A percentile compares a stretch with the other conserved stretches of the same genome.
Evolutionary conservation across 345 rosid species (phyloP).

Genomic region (Gossypium anomalum): DNA sequence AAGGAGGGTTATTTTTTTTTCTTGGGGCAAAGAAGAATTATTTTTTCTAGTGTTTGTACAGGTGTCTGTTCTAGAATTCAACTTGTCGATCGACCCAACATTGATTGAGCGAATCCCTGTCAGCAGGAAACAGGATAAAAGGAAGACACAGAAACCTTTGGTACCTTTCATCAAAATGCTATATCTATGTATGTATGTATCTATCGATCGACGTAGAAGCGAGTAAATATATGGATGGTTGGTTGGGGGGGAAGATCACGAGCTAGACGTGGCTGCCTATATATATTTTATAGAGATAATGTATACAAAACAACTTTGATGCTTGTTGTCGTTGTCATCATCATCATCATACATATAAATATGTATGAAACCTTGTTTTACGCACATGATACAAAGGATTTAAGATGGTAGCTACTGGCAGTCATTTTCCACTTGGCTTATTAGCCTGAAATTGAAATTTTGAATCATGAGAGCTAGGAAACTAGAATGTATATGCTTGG

Average conservation of each 20-base stretch:
- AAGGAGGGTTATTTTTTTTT: no score
- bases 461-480: neutral
- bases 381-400: neutral
- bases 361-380: neutral
- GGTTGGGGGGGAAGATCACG: neutral
- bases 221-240: neutral
- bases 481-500: neutral
- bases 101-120: neutral
- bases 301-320: neutral
- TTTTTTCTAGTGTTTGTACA: no score
- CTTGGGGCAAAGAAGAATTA: no score
- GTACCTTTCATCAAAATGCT: neutral
- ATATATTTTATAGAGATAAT: neutral
- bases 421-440: neutral
- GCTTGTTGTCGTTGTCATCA: neutral
- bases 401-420: neutral
- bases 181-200: neutral
- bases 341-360: neutral
- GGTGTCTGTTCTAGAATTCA: neutral
- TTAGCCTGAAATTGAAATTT: neutral
- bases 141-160: neutral
- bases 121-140: neutral
- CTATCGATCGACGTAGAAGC: neutral
- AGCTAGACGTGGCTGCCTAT: neutral
- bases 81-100: neutral